These are phyloP conservation scores for Begonia loranthoides DNA, from an alignment of 306 rosid species.

Conservation along the genomic window DNA sequence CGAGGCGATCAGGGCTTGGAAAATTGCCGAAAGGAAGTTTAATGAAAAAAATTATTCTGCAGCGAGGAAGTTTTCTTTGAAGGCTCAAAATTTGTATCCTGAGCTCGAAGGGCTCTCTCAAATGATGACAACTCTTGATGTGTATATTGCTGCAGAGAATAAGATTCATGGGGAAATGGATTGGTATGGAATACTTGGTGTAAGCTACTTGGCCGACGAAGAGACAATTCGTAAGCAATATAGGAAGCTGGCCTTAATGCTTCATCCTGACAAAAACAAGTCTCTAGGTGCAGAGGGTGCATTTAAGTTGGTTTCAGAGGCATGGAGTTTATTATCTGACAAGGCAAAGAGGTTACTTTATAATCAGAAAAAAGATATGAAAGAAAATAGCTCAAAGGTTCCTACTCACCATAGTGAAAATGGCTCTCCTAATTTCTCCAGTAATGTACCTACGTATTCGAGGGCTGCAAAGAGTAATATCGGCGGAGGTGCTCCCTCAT, in stretches of 20 bases:
- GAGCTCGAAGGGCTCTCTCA: conserved; percentile 75
- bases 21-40: conserved; percentile 77
- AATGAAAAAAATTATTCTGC: conserved; percentile 54
- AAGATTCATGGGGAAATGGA: conserved; percentile 76
- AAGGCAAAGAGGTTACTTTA: conserved; percentile 57
- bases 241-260: conserved; percentile 70
- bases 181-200: conserved; percentile 94
- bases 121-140: conserved; percentile 64
- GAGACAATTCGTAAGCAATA: conserved; percentile 72
- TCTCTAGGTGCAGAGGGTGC: conserved; percentile 94
- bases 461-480: conserved; percentile 24
- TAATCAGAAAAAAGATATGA: conserved; percentile 51
- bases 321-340: conserved; percentile 90
- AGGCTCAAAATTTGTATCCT: conserved; percentile 75
- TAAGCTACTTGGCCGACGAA: conserved; percentile 54
- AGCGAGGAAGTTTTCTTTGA: conserved; percentile 72
- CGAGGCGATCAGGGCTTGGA: conserved; percentile 86
- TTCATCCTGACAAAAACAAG: conserved; percentile 98
- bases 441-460: conserved; percentile 33
- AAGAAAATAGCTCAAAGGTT: conserved; percentile 34
- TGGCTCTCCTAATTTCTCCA: conserved; percentile 40
- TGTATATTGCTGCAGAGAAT: conserved; percentile 60
- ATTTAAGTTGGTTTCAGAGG: conserved; percentile 86
- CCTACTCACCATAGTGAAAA: conserved; percentile 32
- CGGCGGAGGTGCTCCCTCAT: conserved; percentile 13